Evolutionary conservation across 2,329 filamentous ascomycete genomes (phyloP).

Genomic region (Raffaelea ambrosiae): DNA sequence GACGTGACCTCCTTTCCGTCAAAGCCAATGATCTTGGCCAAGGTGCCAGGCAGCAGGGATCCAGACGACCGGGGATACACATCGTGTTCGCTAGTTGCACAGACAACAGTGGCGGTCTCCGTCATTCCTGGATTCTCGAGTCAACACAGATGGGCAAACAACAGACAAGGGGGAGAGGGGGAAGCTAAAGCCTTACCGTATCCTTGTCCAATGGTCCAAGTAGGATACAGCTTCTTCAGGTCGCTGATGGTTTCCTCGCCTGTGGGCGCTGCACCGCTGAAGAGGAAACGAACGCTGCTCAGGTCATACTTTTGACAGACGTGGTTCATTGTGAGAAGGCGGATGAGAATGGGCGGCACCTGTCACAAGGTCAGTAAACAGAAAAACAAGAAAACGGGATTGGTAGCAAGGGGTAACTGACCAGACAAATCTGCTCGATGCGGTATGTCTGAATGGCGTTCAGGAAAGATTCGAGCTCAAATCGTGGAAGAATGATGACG

Average conservation of each 20-base stretch:
- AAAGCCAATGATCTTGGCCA: slow-evolving; percentile 56
- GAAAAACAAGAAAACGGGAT: not conserved
- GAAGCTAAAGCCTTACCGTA: slow-evolving; percentile 43
- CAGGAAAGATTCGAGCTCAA: slow-evolving; percentile 58
- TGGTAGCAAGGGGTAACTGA: slow-evolving; percentile 25
- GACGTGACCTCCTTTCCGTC: slow-evolving; percentile 63
- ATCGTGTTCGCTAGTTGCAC: slow-evolving; percentile 51
- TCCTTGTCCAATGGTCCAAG: slow-evolving; percentile 57
- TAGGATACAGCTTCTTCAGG: slow-evolving; percentile 50
- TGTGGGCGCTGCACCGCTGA: slow-evolving; percentile 71
- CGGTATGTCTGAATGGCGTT: slow-evolving; percentile 57
- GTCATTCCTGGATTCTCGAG: slow-evolving; percentile 56
- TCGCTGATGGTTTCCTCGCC: slow-evolving; percentile 64
- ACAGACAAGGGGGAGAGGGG: not conserved
- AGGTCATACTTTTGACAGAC: slow-evolving; percentile 61
- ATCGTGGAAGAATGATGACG: slow-evolving; percentile 62
- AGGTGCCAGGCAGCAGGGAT: slow-evolving; percentile 55
- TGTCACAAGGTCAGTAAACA: slow-evolving; percentile 18
- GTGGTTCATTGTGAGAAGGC: slow-evolving; percentile 58
- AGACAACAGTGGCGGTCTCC: slow-evolving; percentile 66
- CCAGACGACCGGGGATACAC: slow-evolving; percentile 66
- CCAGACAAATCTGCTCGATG: slow-evolving; percentile 57
- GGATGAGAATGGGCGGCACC: slow-evolving; percentile 77
- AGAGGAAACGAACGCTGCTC: slow-evolving; percentile 55
- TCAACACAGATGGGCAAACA: not conserved